A percentile compares a stretch with the other conserved stretches of the same genome.
These are phyloP conservation scores for Trichosporon ovoides DNA, from an alignment of 1,284 basidiomycete species.

Conservation along the genomic window DNA sequence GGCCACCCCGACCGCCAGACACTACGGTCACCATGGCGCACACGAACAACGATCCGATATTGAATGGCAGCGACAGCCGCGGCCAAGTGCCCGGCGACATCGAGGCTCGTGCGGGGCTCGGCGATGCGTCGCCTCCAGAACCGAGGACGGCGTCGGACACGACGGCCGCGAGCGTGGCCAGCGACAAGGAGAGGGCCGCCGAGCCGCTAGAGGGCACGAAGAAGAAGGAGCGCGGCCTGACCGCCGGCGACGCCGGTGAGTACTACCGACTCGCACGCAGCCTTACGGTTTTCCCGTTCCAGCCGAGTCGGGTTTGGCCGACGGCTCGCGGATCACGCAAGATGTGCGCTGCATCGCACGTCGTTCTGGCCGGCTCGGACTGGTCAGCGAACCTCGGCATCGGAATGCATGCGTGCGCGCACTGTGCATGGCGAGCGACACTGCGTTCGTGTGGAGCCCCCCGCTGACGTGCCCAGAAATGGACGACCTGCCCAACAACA, in stretches of 20 bases:
- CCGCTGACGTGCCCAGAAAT: slow-evolving; percentile 27
- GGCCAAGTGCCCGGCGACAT: background rate
- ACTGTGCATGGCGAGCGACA: background rate
- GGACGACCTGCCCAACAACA: slow-evolving; percentile 30
- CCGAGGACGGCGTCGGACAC: background rate
- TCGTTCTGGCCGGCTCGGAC: background rate
- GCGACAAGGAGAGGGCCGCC: background rate
- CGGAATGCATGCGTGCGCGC: background rate
- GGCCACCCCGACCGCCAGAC: no score
- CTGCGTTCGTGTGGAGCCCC: no score
- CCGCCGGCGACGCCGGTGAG: slow-evolving; percentile 20
- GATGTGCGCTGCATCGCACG: no score
- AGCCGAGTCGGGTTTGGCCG: no score
- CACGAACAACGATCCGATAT: no score
- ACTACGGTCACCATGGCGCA: no score
- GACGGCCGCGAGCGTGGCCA: background rate
- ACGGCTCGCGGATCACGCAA: no score
- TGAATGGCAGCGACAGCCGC: no score
- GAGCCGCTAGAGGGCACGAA: background rate
- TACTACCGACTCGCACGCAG: background rate
- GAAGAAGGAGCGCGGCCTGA: slow-evolving; percentile 16
- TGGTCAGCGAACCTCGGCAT: background rate
- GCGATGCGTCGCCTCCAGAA: background rate
- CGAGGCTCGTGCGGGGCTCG: background rate
- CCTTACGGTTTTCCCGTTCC: no score